Conservation (phyloP, 257 asterid genomes). For the Sherardia arvensis region DNA sequence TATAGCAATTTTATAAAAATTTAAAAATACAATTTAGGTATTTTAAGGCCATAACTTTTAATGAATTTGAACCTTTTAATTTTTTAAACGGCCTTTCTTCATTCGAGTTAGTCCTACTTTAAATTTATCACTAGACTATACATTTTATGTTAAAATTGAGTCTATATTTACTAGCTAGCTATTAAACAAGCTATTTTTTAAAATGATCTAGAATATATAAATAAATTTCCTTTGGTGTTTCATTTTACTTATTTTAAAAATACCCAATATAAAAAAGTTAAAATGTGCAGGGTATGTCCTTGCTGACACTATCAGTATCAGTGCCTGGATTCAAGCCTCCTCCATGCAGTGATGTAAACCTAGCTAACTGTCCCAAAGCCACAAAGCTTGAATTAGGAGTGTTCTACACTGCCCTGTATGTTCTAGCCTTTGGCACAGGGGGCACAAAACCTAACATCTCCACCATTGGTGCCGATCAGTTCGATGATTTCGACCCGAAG, state of each 20-base stretch:
- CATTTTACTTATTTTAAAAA: not conserved
- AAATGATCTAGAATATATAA: no score
- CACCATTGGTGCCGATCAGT: constrained; percentile 86
- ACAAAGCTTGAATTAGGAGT: constrained; percentile 46
- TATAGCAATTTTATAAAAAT: no score
- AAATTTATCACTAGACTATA: no score
- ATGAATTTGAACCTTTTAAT: no score
- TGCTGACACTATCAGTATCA: constrained; percentile 65
- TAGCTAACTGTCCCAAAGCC: constrained; percentile 37
- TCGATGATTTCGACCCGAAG: constrained; percentile 68
- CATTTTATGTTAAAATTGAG: no score
- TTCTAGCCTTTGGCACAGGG: constrained; percentile 71
- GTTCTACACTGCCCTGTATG: constrained; percentile 65
- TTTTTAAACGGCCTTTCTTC: no score
- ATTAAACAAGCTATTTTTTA: no score
- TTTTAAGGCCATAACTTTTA: no score
- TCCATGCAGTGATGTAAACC: constrained; percentile 39
- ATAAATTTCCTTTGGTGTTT: no score
- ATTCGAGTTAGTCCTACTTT: no score
- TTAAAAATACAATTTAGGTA: no score
- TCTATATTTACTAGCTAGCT: no score
- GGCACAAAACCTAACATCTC: constrained; percentile 88
- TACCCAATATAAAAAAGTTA: not conserved
- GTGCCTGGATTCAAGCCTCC: constrained; percentile 51
- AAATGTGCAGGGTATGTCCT: constrained; percentile 49